These are phyloP conservation scores for Metschnikowia anglica DNA, from an alignment of 805 yeast species.

Conservation along the genomic window DNA sequence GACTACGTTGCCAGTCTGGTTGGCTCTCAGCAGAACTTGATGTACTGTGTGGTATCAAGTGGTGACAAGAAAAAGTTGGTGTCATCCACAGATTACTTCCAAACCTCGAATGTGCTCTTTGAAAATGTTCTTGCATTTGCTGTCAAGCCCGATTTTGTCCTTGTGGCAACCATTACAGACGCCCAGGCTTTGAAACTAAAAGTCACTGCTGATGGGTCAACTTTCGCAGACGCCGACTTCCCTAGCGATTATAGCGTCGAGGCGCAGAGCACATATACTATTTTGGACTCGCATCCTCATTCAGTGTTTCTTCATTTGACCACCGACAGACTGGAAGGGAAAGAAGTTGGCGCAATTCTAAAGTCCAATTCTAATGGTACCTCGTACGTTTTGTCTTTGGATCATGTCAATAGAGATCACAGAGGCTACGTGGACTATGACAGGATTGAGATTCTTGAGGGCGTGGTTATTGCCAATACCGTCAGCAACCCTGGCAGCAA, in stretches of 20 bases:
- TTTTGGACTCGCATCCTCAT: constrained; percentile 68
- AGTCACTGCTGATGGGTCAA: constrained; percentile 75
- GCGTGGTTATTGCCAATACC: constrained; percentile 71
- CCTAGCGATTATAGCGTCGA: constrained; percentile 64
- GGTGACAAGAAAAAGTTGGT: constrained; percentile 34
- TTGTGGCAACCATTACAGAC: constrained; percentile 63
- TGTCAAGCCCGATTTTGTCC: constrained; percentile 63
- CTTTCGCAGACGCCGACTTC: constrained; percentile 75
- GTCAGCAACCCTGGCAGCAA: constrained; percentile 56
- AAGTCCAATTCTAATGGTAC: constrained; percentile 94
- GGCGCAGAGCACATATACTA: constrained; percentile 63
- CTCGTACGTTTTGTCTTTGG: constrained; percentile 66
- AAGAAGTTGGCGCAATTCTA: constrained; percentile 74
- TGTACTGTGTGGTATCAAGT: constrained; percentile 60
- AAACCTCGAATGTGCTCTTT: constrained; percentile 41
- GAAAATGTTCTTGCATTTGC: constrained; percentile 72
- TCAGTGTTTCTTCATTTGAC: constrained; percentile 84
- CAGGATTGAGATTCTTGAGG: constrained; percentile 78
- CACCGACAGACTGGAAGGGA: constrained; percentile 47
- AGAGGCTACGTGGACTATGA: constrained; percentile 88
- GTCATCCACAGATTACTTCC: constrained; percentile 56
- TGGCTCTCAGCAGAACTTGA: constrained; percentile 44
- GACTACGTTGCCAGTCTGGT: constrained; percentile 62
- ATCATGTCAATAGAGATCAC: constrained; percentile 69
- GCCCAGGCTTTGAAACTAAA: constrained; percentile 54